These are phyloP conservation scores for Periglandula ipomoeae DNA, from an alignment of 2,329 filamentous ascomycete species.

Conservation along the genomic window DNA sequence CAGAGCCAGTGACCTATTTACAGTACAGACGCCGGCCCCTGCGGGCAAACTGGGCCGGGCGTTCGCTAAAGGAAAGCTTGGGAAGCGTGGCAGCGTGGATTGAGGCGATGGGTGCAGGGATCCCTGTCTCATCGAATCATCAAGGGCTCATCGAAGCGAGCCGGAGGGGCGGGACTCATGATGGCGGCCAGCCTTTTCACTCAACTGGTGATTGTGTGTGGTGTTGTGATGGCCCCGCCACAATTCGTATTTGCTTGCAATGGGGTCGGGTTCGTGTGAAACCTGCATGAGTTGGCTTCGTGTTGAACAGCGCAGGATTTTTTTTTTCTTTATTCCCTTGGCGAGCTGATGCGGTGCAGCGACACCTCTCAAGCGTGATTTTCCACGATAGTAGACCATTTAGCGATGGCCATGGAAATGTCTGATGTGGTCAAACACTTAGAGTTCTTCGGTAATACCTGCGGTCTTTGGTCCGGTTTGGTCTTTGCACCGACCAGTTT, in stretches of 20 bases:
- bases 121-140: neutral
- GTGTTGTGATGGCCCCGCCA: too few relatives aligned
- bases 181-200: too few relatives aligned
- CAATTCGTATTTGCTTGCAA: conserved; percentile 4
- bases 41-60: neutral
- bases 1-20: too few relatives aligned
- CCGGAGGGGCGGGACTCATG: neutral
- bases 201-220: neutral
- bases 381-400: too few relatives aligned
- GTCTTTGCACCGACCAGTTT: too few relatives aligned
- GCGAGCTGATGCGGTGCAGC: neutral
- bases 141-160: too few relatives aligned
- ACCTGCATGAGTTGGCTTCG: conserved; percentile 5
- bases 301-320: neutral
- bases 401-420: too few relatives aligned
- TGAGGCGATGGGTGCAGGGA: neutral
- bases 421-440: too few relatives aligned
- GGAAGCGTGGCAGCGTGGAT: too few relatives aligned
- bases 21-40: neutral
- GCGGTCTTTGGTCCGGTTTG: too few relatives aligned
- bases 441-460: too few relatives aligned
- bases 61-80: neutral
- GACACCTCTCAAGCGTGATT: neutral
- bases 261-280: neutral
- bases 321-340: neutral